Evolutionary conservation across 129 eudicot species (phyloP), one percentile per base, ranked within the genome.

Genomic region (Lactuca saligna): DNA sequence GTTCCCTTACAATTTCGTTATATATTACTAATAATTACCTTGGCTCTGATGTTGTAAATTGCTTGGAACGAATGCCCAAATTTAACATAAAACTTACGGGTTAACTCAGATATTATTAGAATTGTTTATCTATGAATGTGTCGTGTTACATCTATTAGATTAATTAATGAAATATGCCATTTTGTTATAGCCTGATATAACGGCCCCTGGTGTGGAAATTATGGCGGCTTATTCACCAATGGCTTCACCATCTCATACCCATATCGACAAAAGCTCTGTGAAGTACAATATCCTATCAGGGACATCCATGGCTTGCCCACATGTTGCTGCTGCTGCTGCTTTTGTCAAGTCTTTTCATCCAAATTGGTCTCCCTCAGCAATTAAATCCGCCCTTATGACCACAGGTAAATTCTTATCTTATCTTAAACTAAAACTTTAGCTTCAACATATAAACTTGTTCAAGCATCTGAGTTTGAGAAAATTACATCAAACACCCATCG

Each of bases 121-220:
- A 8, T 17, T 65, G 4, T 29, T 13, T 7, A 14, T 25, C 33
- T 38, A 37, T 2, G 35, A 5, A 38, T 4, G 38, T 35, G 5
- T 35, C 6, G 38, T 35, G 6, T 35, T 35, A 35, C 38, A 6
- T 5, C 10, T 60, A 12, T 12, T 3, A 54, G 59, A 11, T 54
- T 54, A 54, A 11, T 54, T 54, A 54, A 54, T 54, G 59, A 54
- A 16, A 6, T 54, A 54, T 16, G 34, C 6, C 46, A 11, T 46
- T 15, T 17, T 48, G 3, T 44, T 58, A 20, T 49, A 80, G 84
- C 87, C 83, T 4, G 86, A 82, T 74, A 35, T 79, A 37, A 54
- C 62, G 6, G 63, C 73, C 7, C 75, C 65, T 35, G 38, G 38
- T 35, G 38, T 35, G 6, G 57, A 70, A 7, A 70, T 70, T 42